These are phyloP conservation scores for Lepiota venenata DNA, from an alignment of 768 basidiomycete genomes.

Conservation along the genomic window DNA sequence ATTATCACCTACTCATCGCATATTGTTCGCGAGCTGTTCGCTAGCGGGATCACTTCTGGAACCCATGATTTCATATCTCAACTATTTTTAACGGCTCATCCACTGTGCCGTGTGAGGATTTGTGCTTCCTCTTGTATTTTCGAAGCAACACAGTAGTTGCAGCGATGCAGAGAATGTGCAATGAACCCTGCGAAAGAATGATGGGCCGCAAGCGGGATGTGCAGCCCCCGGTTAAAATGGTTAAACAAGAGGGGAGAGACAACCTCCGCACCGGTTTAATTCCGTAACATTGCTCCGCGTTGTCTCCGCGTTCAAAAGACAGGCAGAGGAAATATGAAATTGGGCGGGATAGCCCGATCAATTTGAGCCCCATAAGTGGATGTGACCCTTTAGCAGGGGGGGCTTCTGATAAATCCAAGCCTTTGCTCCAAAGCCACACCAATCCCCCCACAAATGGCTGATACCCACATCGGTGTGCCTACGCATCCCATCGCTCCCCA, in stretches of 20 bases:
- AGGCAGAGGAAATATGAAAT: no score
- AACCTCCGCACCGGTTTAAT: constrained; percentile 19
- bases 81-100: background rate
- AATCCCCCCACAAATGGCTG: constrained; percentile 34
- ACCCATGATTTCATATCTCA: no score
- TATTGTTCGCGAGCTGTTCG: no score
- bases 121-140: no score
- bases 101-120: no score
- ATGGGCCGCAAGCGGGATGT: no score
- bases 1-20: no score
- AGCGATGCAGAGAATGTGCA: no score
- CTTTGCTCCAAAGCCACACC: constrained; percentile 11
- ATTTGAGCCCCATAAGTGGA: constrained; percentile 2
- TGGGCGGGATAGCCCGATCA: background rate
- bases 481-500: constrained; percentile 79
- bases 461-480: constrained; percentile 27
- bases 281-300: constrained; percentile 22
- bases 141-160: no score
- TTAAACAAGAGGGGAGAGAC: background rate
- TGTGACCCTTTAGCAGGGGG: background rate
- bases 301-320: constrained; percentile 17
- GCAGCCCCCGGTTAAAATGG: no score
- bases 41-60: no score
- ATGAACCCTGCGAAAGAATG: no score
- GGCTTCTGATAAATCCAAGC: background rate